A percentile compares a stretch with the other conserved stretches of the same genome.
phyloP scores from a whole-genome alignment of 192 early-diverging fungal species.

The Funneliformis geosporum region DNA sequence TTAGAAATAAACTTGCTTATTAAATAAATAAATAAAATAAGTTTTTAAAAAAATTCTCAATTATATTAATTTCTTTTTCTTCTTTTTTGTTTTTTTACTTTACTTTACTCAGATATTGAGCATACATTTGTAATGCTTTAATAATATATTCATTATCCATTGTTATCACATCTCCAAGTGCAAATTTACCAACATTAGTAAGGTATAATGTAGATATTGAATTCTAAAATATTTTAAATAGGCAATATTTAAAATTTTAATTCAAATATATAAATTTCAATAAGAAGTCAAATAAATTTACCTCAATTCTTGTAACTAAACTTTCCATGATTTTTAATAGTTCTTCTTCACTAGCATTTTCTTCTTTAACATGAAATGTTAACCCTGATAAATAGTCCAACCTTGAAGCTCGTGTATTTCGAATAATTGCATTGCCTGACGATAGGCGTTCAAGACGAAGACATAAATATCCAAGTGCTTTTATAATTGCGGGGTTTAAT shows the following conservation, averaged over 20 bases:
- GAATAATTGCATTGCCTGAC: constrained; percentile 37
- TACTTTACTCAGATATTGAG: constrained; percentile 40
- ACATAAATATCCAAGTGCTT: constrained; percentile 52
- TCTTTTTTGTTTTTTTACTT: neutral
- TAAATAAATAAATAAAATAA: too few species aligned
- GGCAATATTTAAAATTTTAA: neutral
- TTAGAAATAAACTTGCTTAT: too few species aligned
- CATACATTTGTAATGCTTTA: constrained; percentile 65
- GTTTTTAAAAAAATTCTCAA: too few species aligned
- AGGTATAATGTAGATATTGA: constrained; percentile 62
- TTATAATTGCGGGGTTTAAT: constrained; percentile 52
- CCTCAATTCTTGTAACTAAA: constrained; percentile 61
- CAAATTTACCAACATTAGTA: constrained; percentile 55
- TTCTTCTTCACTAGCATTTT: constrained; percentile 55
- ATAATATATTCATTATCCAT: constrained; percentile 63
- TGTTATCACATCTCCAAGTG: constrained; percentile 59
- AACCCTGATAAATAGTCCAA: constrained; percentile 38
- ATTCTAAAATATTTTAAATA: constrained; percentile 49
- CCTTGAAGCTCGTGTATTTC: constrained; percentile 34
- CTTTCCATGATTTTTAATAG: constrained; percentile 53
- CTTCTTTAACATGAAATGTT: constrained; percentile 46
- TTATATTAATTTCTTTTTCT: neutral
- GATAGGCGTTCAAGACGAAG: constrained; percentile 63
- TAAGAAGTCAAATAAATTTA: constrained; percentile 27
- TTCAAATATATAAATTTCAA: too few species aligned